Conservation (phyloP, 1,139 yeast species). For the Candida frijolesensis region DNA sequence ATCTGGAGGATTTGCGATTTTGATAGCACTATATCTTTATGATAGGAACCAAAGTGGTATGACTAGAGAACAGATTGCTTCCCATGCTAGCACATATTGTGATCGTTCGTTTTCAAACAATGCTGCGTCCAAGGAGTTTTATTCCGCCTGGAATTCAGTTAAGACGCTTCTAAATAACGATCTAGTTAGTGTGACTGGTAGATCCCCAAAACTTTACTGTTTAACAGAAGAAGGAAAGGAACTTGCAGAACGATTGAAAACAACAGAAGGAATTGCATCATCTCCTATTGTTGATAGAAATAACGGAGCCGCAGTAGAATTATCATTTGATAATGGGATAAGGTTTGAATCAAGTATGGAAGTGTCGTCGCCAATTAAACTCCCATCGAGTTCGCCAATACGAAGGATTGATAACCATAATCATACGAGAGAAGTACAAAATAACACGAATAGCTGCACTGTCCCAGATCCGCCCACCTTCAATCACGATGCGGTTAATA, state of each 20-base stretch:
- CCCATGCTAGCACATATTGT: slow-evolving; percentile 61
- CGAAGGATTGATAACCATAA: slow-evolving; percentile 7
- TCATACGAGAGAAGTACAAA: slow-evolving; percentile 6
- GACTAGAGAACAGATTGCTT: slow-evolving; percentile 60
- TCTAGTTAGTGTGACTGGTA: slow-evolving; percentile 57
- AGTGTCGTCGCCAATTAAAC: slow-evolving; percentile 10
- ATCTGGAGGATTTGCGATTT: slow-evolving; percentile 86
- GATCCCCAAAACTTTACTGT: slow-evolving; percentile 58
- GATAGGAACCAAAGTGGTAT: slow-evolving; percentile 56
- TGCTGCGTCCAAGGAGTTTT: slow-evolving; percentile 60
- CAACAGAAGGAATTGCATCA: slow-evolving; percentile 41
- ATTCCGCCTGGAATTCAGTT: slow-evolving; percentile 80
- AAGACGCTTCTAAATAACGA: slow-evolving; percentile 66
- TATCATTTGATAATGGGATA: slow-evolving; percentile 40
- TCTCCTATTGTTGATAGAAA: slow-evolving; percentile 23
- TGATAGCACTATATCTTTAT: slow-evolving; percentile 60
- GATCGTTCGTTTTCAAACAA: slow-evolving; percentile 67
- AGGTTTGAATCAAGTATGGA: slow-evolving; percentile 24
- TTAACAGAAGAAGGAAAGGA: slow-evolving; percentile 75
- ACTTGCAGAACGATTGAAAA: slow-evolving; percentile 60
- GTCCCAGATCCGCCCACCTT: background rate
- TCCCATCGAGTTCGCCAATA: slow-evolving; percentile 8
- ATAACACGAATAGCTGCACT: background rate
- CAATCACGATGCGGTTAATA: slow-evolving; percentile 27
- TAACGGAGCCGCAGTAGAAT: slow-evolving; percentile 16